Evolutionary conservation across 129 eudicot genomes (phyloP).

Genomic region (Ambrosia trifida): DNA sequence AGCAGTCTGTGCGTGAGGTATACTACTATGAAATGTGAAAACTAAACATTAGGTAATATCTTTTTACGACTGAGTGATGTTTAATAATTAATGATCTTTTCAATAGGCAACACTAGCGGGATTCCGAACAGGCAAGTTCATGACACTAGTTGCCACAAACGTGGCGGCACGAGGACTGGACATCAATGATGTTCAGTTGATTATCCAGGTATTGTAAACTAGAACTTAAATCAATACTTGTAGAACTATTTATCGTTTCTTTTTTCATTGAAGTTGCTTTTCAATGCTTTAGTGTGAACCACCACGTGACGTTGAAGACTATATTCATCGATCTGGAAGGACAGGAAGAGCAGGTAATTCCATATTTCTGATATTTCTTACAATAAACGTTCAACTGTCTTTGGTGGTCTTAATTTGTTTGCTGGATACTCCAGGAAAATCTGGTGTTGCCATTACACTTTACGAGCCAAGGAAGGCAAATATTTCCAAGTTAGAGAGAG

Average conservation of each 20-base stretch:
- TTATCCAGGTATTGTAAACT: conserved; percentile 66
- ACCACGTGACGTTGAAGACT: conserved; percentile 93
- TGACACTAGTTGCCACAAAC: conserved; percentile 85
- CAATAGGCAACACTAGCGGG: conserved; percentile 76
- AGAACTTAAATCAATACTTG: background rate
- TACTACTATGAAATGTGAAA: background rate
- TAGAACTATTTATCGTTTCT: background rate
- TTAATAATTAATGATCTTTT: background rate
- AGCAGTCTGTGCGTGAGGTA: conserved; percentile 94
- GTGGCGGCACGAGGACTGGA: conserved; percentile 96
- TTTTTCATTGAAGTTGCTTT: background rate
- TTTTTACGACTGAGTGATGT: background rate
- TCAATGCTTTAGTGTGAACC: conserved; percentile 76
- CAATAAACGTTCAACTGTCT: background rate
- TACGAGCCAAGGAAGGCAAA: conserved; percentile 75
- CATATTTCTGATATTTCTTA: background rate
- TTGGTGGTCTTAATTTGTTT: background rate
- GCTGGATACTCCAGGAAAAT: conserved; percentile 49
- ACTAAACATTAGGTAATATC: background rate
- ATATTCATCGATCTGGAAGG: conserved; percentile 92
- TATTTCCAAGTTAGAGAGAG: conserved; percentile 79
- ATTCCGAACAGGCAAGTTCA: conserved; percentile 80
- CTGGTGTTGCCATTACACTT: conserved; percentile 90
- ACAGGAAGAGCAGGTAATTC: conserved; percentile 88
- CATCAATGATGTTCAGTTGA: conserved; percentile 82